Base-by-base conservation (phyloP, 2,329 filamentous ascomycete genomes). In the Penicillium frequentans region DNA sequence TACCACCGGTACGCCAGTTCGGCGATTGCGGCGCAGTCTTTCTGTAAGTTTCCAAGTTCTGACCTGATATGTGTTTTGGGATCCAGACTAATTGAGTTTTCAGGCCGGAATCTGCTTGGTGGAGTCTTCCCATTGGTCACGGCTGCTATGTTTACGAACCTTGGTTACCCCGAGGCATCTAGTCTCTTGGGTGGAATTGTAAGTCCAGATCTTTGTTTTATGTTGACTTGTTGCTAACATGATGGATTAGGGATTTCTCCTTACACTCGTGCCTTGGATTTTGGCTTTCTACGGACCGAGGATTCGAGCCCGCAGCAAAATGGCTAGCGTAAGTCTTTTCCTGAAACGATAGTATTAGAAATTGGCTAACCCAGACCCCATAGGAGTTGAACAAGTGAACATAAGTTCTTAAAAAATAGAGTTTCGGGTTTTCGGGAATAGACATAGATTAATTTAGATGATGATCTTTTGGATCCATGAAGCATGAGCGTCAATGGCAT, bases 221-320 rank as follows among this genome's bases (percentile, higher is more conserved):
- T 0, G 23, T 31, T n/a, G 24, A 14, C 3, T 46, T n/a, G 3
- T 35, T n/a, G 31, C 62, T 65, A 51, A 68, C 16, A n/a, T 19
- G 3, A 14, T 27, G 3, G 29, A 16, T 52, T 26, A 77, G 70
- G 83, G 82, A 2, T 77, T 79, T 2, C 55, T 83, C 2, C 73
- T 97, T 60, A 93, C 90, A 0, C 71, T 90, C 2, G 91, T 96
- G n/a, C 93, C 93, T 0, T 97, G 91, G 90, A 86, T 93, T 0
- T 73, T 97, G 51, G 84, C 93, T 0, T 85, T 95, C 31, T 95
- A 86, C 64, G 93, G 93, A 0, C 86, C 88, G 33, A 83, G 70
- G 62, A 96, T 97, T 61, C 81, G 93, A 27, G 82, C 84, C 11
- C 84, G 87, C 70, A 95, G 90, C 70, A 88, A 86, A 64, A 89